These are phyloP conservation scores for Zymoseptoria brevis DNA, from an alignment of 2,329 filamentous ascomycete species.

Conservation along the genomic window DNA sequence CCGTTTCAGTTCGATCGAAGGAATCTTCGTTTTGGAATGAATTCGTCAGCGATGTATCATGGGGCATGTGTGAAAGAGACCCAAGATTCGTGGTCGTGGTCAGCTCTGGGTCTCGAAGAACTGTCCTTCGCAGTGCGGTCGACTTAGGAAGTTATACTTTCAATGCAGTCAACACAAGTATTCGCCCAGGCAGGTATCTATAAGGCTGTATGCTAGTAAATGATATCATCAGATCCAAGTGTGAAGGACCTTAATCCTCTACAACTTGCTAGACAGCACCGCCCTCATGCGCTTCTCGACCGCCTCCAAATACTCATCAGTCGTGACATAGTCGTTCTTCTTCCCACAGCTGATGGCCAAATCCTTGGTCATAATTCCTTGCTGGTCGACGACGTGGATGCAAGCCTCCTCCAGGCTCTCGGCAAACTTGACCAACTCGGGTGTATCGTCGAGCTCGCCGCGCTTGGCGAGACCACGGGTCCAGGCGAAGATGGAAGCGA, in stretches of 20 bases:
- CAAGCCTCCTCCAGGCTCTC: conserved; percentile 89
- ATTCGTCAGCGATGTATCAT: background rate
- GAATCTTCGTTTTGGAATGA: background rate
- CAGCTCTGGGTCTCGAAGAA: too few species aligned
- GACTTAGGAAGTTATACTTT: background rate
- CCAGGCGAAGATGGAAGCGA: conserved; percentile 98
- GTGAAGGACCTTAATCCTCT: conserved; percentile 2
- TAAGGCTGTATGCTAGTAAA: background rate
- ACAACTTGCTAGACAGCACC: conserved; percentile 70
- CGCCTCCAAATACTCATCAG: conserved; percentile 80
- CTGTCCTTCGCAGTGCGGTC: too few species aligned
- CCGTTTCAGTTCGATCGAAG: background rate
- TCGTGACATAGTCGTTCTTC: conserved; percentile 84
- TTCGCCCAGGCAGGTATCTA: background rate
- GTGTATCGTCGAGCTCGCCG: conserved; percentile 86
- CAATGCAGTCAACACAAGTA: background rate
- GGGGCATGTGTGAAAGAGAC: too few species aligned
- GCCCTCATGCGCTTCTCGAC: conserved; percentile 84
- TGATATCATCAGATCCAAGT: background rate
- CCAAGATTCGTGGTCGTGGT: too few species aligned
- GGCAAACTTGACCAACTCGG: conserved; percentile 83
- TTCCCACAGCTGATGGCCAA: conserved; percentile 90
- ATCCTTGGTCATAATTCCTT: conserved; percentile 99
- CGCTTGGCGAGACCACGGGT: conserved; percentile 89
- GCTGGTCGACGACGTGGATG: conserved; percentile 84